Evolutionary conservation across 2,329 filamentous ascomycete species (phyloP), one percentile per base, ranked within the genome.

Genomic region (Cordyceps cicadae): DNA sequence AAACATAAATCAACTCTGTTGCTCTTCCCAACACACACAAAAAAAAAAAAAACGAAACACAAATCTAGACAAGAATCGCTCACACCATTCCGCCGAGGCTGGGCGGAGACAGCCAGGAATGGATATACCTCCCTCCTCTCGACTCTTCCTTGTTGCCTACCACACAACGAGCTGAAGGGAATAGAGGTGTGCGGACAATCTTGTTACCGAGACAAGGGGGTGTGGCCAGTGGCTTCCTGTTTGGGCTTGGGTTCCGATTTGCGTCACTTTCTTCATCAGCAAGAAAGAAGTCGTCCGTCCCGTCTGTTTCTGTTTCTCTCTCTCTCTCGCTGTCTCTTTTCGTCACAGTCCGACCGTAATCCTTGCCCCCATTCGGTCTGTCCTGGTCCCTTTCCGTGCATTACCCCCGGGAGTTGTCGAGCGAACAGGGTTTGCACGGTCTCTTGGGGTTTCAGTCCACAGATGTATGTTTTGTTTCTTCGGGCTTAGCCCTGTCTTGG

Each of bases 151-250:
- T 26, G 14, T 5, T 17, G 24, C 11, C 11, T 26, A 24, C 5
- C 48, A 32, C 46, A 37, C 56, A 24, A 5, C 50, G 24, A 59
- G 57, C 57, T 59, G 57, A 53, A 59, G 29, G 17, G 17, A 15
- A 37, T 12, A 37, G 34, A 37, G 39, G 39, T 43, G 43, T 21
- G 46, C 43, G 37, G 46, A 41, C 41, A 21, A 46, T 46, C n/a
- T 46, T 55, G 29, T 46, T 55, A 55, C 53, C 53, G 53, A 55
- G 53, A 55, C 53, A 55, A 37, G 50, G 50, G 8, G n/a, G 49
- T 8, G 52, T 26, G 21, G 37, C 9, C 7, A 29, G 43, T 24
- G 54, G n/a, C 24, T 24, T 24, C 24, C 4, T 53, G 19, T 11
- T 29, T 17, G 46, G 5, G 41, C 54, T 48, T 43, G 34, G 43